These are phyloP conservation scores for Tympanopsis confertula DNA, from an alignment of 2,329 filamentous ascomycete species.

Conservation along the genomic window DNA sequence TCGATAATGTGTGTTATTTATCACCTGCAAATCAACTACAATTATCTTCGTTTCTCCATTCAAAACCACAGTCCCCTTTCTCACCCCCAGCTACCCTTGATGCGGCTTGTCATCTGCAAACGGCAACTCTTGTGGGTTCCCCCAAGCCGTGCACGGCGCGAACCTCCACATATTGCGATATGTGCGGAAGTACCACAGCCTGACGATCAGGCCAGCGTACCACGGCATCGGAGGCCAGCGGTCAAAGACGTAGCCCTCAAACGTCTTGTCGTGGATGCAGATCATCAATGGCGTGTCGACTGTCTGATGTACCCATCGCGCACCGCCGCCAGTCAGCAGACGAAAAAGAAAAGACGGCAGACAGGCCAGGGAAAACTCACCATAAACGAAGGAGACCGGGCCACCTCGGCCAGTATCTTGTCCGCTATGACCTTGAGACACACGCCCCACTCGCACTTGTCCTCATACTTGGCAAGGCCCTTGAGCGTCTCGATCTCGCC, in stretches of 20 bases:
- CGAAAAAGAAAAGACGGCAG: constrained; percentile 6
- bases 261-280: constrained; percentile 12
- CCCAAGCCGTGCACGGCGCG: constrained; percentile 7
- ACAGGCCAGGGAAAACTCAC: constrained; percentile 8
- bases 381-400: constrained; percentile 8
- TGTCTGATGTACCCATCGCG: constrained; percentile 4
- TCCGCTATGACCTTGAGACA: constrained; percentile 12
- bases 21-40: no score
- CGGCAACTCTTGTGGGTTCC: constrained; percentile 8
- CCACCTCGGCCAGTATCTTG: constrained; percentile 5
- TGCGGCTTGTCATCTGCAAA: constrained; percentile 8
- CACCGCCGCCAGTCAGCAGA: neutral
- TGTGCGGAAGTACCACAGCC: constrained; percentile 19
- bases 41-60: no score
- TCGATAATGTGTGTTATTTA: no score
- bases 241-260: constrained; percentile 10
- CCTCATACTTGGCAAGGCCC: constrained; percentile 17
- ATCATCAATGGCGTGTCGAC: constrained; percentile 7
- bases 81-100: no score
- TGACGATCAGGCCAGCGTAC: constrained; percentile 13
- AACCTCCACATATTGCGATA: constrained; percentile 21
- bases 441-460: constrained; percentile 18
- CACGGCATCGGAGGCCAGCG: constrained; percentile 14
- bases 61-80: no score
- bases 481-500: constrained; percentile 25